Evolutionary conservation across 2,329 filamentous ascomycete genomes (phyloP).

Genomic region (Scedosporium aurantiacum): DNA sequence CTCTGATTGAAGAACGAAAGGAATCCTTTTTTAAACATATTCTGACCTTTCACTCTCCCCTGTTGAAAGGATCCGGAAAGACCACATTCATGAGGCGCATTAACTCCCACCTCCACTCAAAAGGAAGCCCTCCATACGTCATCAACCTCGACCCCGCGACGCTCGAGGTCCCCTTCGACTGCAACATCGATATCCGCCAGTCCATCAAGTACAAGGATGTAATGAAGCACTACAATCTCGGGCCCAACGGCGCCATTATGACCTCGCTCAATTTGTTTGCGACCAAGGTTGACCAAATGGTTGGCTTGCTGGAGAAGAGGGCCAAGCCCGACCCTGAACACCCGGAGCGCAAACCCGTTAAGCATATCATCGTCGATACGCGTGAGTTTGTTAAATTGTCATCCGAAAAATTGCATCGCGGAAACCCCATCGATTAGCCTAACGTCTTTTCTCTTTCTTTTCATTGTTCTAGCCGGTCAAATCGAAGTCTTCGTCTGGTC

Average conservation of each 20-base stretch:
- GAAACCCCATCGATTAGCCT: not conserved
- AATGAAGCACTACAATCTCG: constrained; percentile 98
- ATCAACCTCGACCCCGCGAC: constrained; percentile 96
- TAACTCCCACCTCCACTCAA: constrained; percentile 78
- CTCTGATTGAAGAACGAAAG: not conserved
- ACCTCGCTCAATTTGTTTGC: constrained; percentile 94
- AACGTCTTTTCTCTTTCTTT: not conserved
- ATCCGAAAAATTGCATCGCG: not conserved
- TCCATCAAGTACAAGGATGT: constrained; percentile 99
- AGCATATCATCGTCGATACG: constrained; percentile 86
- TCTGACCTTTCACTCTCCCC: not conserved
- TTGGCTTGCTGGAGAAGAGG: constrained; percentile 81
- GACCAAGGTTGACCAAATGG: constrained; percentile 94
- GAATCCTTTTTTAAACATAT: not conserved
- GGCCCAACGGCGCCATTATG: constrained; percentile 91
- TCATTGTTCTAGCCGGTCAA: constrained; percentile 51
- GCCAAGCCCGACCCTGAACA: constrained; percentile 52
- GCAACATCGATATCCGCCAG: constrained; percentile 98
- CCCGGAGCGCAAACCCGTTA: constrained; percentile 52
- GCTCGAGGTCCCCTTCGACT: constrained; percentile 82
- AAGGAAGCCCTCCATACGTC: constrained; percentile 78
- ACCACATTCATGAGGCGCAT: constrained; percentile 99
- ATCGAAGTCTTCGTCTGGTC: constrained; percentile 99
- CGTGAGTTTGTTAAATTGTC: constrained; percentile 26
- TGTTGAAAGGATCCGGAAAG: constrained; percentile 68